A percentile compares a stretch with the other conserved stretches of the same genome.
Evolutionary conservation across 2,329 filamentous ascomycete genomes (phyloP).

Genomic region (Fusarium sp.): DNA sequence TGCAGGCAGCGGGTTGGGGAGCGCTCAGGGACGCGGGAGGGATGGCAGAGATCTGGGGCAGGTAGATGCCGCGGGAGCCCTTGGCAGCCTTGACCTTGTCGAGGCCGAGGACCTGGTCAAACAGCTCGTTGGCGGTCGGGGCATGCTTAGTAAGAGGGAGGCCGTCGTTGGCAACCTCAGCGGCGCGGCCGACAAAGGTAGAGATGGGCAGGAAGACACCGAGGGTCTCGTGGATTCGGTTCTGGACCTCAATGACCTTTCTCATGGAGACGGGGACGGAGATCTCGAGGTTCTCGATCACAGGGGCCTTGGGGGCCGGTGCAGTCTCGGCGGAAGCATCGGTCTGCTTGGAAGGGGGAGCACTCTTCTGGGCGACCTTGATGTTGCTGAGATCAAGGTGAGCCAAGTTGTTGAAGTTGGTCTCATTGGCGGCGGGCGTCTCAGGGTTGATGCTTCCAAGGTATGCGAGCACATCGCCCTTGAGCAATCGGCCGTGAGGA

Average conservation of each 20-base stretch:
- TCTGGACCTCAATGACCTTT: conserved; percentile 82
- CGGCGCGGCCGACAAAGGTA: conserved; percentile 86
- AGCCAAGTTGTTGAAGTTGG: conserved; percentile 76
- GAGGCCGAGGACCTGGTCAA: conserved; percentile 86
- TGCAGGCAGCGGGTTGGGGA: conserved; percentile 47
- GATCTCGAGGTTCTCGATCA: conserved; percentile 66
- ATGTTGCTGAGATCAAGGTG: conserved; percentile 97
- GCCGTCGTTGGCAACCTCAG: conserved; percentile 87
- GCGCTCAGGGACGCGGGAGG: conserved; percentile 56
- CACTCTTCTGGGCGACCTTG: conserved; percentile 74
- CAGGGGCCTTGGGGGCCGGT: conserved; percentile 54
- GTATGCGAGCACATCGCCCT: conserved; percentile 94
- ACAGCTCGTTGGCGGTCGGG: conserved; percentile 83
- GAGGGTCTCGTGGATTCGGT: conserved; percentile 79
- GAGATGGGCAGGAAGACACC: conserved; percentile 85
- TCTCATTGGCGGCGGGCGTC: conserved; percentile 76
- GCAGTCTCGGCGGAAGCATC: conserved; percentile 52
- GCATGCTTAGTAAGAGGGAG: conserved; percentile 73
- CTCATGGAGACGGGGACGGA: conserved; percentile 81
- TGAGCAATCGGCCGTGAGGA: conserved; percentile 87
- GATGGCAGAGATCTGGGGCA: conserved; percentile 75
- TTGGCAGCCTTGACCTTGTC: conserved; percentile 59
- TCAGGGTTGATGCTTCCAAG: conserved; percentile 79
- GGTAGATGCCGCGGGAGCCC: conserved; percentile 70
- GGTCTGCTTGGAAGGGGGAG: conserved; percentile 45